Evolutionary conservation across 352 stramenopile species (phyloP), one percentile per base, ranked within the genome.

Genomic region (Thraustochytrium sp.): DNA sequence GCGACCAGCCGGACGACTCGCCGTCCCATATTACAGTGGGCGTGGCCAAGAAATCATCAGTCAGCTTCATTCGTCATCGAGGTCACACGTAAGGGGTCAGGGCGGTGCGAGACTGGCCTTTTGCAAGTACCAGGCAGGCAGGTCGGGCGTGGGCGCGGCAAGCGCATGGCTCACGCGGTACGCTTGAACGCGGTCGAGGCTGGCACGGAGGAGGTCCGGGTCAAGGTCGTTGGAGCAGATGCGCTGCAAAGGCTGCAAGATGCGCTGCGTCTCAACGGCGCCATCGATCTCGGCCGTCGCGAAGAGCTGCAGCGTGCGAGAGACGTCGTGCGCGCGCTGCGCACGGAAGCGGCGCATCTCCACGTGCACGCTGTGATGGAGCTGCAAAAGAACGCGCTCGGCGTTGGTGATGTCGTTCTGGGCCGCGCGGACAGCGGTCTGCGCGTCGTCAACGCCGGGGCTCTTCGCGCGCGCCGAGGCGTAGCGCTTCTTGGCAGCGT

Each of bases 281-380:
- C 62, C 62, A 13, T 75, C 36, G 37, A 54, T 54, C 62, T 75
- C 62, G 23, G 62, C 40, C 4, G 5, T 51, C n/a, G 62, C 62
- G n/a, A 75, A 54, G 31, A 16, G 23, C 26, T 51, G 3, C 18
- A 75, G 36, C 23, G 53, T 54, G 36, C 16, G 29, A 31, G 11
- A 53, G 16, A 51, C 36, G 16, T 75, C 40, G 23, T 13, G 62
- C 44, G 62, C 62, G 2, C 40, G 48, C 26, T 53, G n/a, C 11
- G 51, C 46, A 5, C 23, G 42, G 34, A 80, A 80, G 29, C 63
- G 76, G 26, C 34, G 34, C 68, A 80, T 80, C 38, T 80, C 68
- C 16, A 46, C 44, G 13, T 31, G 63, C 1, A 80, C 68, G 51
- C 68, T 80, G 8, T 61, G 26, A 13, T 80, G 48, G 29, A 80